Evolutionary conservation across 345 rosid species (phyloP), one percentile per base, ranked within the genome.

Genomic region (Excoecaria cochinchinensis): DNA sequence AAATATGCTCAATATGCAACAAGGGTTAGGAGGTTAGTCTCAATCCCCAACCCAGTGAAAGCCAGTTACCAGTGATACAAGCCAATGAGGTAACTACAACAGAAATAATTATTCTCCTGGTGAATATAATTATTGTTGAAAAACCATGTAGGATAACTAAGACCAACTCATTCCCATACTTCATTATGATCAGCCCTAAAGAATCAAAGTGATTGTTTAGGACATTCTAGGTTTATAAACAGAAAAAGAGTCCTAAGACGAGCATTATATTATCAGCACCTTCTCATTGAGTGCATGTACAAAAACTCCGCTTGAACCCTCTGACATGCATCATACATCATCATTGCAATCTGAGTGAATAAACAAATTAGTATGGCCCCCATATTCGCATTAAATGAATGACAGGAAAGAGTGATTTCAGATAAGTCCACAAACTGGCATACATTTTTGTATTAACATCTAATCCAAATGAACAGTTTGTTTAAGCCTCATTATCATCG

Each of bases 271-370:
- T 10, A 83, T 31, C 77, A 67, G 80, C 90, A 89, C 90, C 95
- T 87, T 82, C 80, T 78, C 86, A 84, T 83, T 87, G 76, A 74
- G 82, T 77, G 87, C 88, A 87, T 83, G 89, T 74, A 84, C 77
- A 79, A 82, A 88, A 89, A 76, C 79, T 74, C 82, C 67, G 84
- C 88, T 73, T 42, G 83, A 86, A 82, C 82, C 83, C 83, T 82
- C 82, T 55, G 82, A 88, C 71, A 86, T 83, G 86, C 94, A 94
- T 92, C 93, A 94, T 90, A 90, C 95, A 90, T 89, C 97, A 87
- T 94, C 98, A 87, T 86, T 91, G 97, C 95, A 92, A 92, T 89
- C 97, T 90, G 98, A 86, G 87, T 81, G 86, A 86, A 90, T 82
- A 88, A 84, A 81, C 80, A 74, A 75, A 86, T 88, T 82, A 87